Evolutionary conservation across 805 yeast genomes (phyloP), one percentile per base, ranked within the genome.

Genomic region (Saccharomycopsis sp.): DNA sequence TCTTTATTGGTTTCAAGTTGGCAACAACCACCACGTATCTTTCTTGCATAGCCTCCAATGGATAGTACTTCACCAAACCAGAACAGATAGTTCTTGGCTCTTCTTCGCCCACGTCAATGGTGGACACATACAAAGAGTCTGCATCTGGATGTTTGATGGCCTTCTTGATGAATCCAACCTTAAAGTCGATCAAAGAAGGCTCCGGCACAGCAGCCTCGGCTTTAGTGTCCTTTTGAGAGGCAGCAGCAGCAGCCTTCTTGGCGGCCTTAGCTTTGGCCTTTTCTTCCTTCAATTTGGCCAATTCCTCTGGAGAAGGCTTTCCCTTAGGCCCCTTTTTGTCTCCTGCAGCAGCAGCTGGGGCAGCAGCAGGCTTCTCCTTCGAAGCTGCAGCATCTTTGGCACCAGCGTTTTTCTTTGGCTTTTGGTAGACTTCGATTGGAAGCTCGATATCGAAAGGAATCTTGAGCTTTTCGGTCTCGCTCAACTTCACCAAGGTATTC

Each of bases 71-170:
- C 62, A 91, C 97, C 67, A 94, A 79, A 65, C 99, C 99, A 12
- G 97, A 89, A 77, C 99, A 94, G 58, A 94, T 96, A 34, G 98
- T 94, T 79, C 99, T 84, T 69, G 99, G 99, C 24, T 58, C 53
- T 62, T 79, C 91, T 67, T 94, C 99, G 65, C 99, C 99, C 79
- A 89, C 84, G 63, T 95, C 89, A 67, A 94, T 94, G 55, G 99
- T 94, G 29, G 98, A 94, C 58, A 94, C 97, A 71, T 94, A 94
- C 67, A 94, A 79, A 1, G 97, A 80, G 74, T 94, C 99, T 40
- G 99, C 99, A 72, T 94, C 92, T 62, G 99, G 99, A 76, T 94
- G 99, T 73, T 89, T 89, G 68, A 89, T 79, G 56, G 97, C 97
- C 77, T 95, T 94, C 76, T 92, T 91, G 68, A 94, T 94, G 79